Conservation (phyloP, 148 eudicot genomes). For the Chenopodium quinoa region DNA sequence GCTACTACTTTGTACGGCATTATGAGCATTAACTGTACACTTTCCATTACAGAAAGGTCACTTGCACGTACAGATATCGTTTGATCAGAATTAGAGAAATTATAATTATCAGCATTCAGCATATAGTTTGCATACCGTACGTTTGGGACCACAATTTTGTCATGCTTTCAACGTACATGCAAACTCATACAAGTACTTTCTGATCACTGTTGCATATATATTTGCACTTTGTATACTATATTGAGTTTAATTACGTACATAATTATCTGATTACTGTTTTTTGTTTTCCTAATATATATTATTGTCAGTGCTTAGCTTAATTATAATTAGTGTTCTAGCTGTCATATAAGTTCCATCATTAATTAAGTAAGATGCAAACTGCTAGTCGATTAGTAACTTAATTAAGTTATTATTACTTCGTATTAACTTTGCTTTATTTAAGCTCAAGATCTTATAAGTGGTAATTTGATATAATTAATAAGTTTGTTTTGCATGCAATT, state of each 20-base stretch:
- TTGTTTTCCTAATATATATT: neutral
- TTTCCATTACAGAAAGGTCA: neutral
- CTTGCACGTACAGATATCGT: neutral
- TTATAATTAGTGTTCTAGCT: neutral
- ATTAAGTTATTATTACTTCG: no score
- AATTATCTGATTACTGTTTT: neutral
- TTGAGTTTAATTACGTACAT: neutral
- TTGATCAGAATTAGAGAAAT: neutral
- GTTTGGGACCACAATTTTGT: constrained; percentile 15
- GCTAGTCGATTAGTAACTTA: no score
- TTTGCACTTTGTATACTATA: neutral
- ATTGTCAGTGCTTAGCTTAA: constrained; percentile 1
- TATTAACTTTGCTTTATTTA: neutral
- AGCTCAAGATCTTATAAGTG: neutral
- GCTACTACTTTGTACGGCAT: constrained; percentile 3
- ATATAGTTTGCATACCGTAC: constrained; percentile 14
- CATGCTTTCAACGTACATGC: constrained; percentile 9
- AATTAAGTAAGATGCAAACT: neutral
- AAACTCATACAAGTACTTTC: neutral
- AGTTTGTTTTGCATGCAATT: neutral
- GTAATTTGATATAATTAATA: no score
- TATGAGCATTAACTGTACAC: constrained; percentile 4
- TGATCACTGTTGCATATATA: neutral
- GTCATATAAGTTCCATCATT: neutral
- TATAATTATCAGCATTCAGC: neutral